Base-by-base conservation (phyloP, 78 protist species). In the Dictyostelium brefeldianum region DNA sequence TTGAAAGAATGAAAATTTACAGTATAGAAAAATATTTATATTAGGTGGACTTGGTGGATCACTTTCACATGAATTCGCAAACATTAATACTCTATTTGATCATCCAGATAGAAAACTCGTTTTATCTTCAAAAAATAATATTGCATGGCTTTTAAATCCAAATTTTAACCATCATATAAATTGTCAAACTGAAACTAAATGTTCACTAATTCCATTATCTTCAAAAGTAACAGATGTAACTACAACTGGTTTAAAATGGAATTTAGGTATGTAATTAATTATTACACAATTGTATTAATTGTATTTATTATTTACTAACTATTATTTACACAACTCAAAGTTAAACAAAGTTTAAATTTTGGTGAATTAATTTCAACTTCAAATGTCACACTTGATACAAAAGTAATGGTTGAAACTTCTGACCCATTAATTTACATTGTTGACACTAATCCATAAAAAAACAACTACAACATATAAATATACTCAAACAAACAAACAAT, bases 1-100 rank as follows among this genome's bases (percentile, higher is more conserved):
- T 41, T 22, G 9, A n/a, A n/a, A n/a, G n/a, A n/a, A n/a, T 27
- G 20, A 2, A 29, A 12, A 25, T 20, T 71, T 22, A 20, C 46
- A 77, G 82, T 85, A 75, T 64, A 64, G 29, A 20, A 85, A 85
- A 47, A 85, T 85, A 15, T 77, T 51, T 77, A 59, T 85, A 14
- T n/a, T 47, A 11, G 92, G 92, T 10, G 92, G 92, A 25, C 47
- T 85, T 4, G 92, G 92, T 29, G 92, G 92, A 18, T 75, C 54
- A 25, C 18, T 64, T 10, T 77, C 84, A 4, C 92, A 85, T 64
- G 84, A 85, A 31, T 31, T 85, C 14, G 92, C 92, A 57, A 85
- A 85, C 65, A 17, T 85, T 9, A 85, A 85, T 64, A 64, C 54
- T 62, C 46, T 85, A 5, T 62, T 64, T 43, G 31, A 57, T 29